A percentile compares a stretch with the other conserved stretches of the same genome.
phyloP scores from a whole-genome alignment of 305 asterid species.

The Fraxinus latifolia region DNA sequence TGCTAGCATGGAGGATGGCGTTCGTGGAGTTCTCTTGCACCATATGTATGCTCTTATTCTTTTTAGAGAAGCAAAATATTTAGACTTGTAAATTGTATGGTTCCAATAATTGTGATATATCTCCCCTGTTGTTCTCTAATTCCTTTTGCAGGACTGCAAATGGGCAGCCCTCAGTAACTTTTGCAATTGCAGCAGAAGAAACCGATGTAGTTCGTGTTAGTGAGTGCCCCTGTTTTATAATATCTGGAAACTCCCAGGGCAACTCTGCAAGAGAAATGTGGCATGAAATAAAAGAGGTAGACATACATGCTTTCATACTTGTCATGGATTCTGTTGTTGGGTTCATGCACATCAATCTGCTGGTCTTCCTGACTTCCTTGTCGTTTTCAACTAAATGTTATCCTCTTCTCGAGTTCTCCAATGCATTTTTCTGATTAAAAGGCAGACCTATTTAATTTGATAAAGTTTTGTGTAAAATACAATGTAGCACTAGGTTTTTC shows the following conservation, averaged over 20 bases:
- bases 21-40: constrained; percentile 80
- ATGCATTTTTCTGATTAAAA: not conserved
- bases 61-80: constrained; percentile 21
- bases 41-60: constrained; percentile 64
- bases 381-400: not conserved
- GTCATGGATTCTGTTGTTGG: constrained; percentile 7
- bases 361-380: not conserved
- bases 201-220: constrained; percentile 68
- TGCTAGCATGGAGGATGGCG: constrained; percentile 60
- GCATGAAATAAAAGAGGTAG: constrained; percentile 93
- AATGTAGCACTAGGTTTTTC: not conserved
- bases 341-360: constrained; percentile 16
- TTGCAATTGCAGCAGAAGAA: constrained; percentile 81
- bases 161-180: constrained; percentile 78
- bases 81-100: not conserved
- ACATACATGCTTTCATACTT: constrained; percentile 4
- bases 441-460: not conserved
- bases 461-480: not conserved
- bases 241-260: constrained; percentile 71
- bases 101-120: not conserved
- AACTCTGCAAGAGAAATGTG: constrained; percentile 88
- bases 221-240: constrained; percentile 80
- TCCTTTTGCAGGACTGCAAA: constrained; percentile 59
- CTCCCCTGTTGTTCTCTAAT: constrained; percentile 20
- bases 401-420: not conserved